phyloP scores from a whole-genome alignment of 345 rosid species.

The Geranium brycei region DNA sequence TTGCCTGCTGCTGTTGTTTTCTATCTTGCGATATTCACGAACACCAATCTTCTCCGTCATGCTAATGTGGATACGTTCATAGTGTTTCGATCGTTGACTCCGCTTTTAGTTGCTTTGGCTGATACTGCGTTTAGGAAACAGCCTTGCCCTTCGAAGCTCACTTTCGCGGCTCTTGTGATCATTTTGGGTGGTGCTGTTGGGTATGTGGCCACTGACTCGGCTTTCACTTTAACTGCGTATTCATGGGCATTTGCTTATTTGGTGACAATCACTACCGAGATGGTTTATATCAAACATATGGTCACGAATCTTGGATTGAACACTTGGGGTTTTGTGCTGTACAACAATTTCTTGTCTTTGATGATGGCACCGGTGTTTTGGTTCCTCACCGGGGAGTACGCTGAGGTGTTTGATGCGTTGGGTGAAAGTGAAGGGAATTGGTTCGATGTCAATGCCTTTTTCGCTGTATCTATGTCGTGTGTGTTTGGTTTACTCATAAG shows the following conservation, averaged over 20 bases:
- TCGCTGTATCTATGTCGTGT: conserved; percentile 70
- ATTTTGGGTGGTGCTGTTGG: conserved; percentile 89
- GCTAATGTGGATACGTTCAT: conserved; percentile 96
- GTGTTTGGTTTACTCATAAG: conserved; percentile 85
- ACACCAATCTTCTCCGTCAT: conserved; percentile 89
- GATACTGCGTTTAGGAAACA: conserved; percentile 75
- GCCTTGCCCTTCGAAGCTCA: conserved; percentile 70
- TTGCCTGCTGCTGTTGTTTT: conserved; percentile 87
- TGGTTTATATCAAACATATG: conserved; percentile 97
- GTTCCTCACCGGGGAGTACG: conserved; percentile 71
- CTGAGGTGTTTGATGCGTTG: conserved; percentile 51
- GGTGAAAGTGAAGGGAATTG: conserved; percentile 34
- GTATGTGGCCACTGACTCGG: conserved; percentile 87
- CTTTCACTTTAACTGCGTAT: conserved; percentile 71
- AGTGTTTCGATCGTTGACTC: conserved; percentile 84
- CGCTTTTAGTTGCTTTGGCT: conserved; percentile 84
- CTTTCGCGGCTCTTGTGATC: conserved; percentile 45
- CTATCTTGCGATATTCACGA: conserved; percentile 89
- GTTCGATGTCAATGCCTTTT: conserved; percentile 50
- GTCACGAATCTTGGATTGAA: conserved; percentile 85
- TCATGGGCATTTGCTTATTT: conserved; percentile 91
- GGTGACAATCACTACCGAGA: conserved; percentile 80
- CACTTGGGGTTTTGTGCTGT: conserved; percentile 91
- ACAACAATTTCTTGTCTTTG: conserved; percentile 76
- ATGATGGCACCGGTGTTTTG: conserved; percentile 89